phyloP scores from a whole-genome alignment of 75 land plant species.

The Isoetes taiwanensis region DNA sequence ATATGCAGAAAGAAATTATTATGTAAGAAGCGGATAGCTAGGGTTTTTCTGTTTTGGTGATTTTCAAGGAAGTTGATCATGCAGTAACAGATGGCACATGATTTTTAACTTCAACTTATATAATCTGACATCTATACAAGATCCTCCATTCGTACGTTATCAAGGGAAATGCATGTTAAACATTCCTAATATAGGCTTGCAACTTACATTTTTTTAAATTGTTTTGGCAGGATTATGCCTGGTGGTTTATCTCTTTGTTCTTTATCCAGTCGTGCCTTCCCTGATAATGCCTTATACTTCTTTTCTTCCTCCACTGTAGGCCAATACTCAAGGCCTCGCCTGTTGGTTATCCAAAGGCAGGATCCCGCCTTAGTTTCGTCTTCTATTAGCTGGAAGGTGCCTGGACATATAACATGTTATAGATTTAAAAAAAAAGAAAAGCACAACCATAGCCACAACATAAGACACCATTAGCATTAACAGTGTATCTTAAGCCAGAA shows the following conservation, averaged over 20 bases:
- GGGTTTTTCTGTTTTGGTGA: no score
- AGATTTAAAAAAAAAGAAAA: not conserved
- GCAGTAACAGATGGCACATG: no score
- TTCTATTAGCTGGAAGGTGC: constrained; percentile 69
- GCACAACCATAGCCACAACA: not conserved
- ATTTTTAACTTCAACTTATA: no score
- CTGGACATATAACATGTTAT: constrained; percentile 22
- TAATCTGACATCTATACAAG: no score
- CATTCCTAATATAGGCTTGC: no score
- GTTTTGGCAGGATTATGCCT: constrained; percentile 4
- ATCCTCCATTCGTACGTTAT: no score
- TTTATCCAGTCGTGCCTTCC: not conserved
- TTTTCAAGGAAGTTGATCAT: no score
- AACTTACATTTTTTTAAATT: constrained; percentile 25
- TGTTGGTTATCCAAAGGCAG: constrained; percentile 83
- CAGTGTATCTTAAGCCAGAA: not conserved
- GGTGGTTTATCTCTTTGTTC: not conserved
- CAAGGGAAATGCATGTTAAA: no score
- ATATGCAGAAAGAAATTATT: no score
- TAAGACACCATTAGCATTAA: not conserved
- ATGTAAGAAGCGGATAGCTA: no score
- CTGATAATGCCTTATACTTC: constrained; percentile 32
- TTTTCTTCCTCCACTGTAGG: constrained; percentile 60
- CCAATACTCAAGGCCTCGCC: constrained; percentile 84
- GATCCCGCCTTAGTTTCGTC: constrained; percentile 81